Evolutionary conservation across 1,284 basidiomycete genomes (phyloP).

Genomic region (Hypsizygus ulmarius): DNA sequence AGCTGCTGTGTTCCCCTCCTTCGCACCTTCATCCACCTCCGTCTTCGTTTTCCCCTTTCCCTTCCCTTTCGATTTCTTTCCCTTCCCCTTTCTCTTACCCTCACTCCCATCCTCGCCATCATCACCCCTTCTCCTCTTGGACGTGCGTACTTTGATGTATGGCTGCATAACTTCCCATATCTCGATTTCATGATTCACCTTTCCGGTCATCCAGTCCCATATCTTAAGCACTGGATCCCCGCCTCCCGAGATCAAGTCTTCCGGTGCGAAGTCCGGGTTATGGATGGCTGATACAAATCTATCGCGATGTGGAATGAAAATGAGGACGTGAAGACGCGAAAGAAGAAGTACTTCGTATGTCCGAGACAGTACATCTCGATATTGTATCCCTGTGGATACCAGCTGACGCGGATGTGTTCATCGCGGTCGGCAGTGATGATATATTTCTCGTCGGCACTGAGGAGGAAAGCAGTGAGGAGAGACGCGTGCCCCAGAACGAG

Average conservation of each 20-base stretch:
- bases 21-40: conserved; percentile 21
- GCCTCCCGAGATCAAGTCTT: conserved; percentile 76
- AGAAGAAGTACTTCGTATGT: conserved; percentile 64
- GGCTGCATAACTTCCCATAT: conserved; percentile 58
- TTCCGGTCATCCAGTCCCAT: conserved; percentile 78
- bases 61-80: conserved; percentile 24
- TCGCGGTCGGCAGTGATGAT: conserved; percentile 89
- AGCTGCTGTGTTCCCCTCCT: conserved; percentile 15
- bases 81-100: conserved; percentile 19
- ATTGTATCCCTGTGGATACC: conserved; percentile 80
- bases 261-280: conserved; percentile 52
- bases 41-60: conserved; percentile 25
- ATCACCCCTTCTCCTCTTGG: conserved; percentile 35
- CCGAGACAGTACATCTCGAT: conserved; percentile 87
- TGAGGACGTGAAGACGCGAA: too few relatives aligned
- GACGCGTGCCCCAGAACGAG: conserved; percentile 87
- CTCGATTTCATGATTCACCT: conserved; percentile 48
- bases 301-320: not conserved
- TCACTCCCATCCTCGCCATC: conserved; percentile 33
- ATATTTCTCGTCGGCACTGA: conserved; percentile 65
- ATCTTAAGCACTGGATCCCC: conserved; percentile 77
- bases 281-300: conserved; percentile 85
- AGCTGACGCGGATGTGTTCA: conserved; percentile 90
- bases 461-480: conserved; percentile 69
- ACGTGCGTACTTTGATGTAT: conserved; percentile 55